These are phyloP conservation scores for Aspergillus sp. DNA, from an alignment of 2,329 filamentous ascomycete species.

Conservation along the genomic window DNA sequence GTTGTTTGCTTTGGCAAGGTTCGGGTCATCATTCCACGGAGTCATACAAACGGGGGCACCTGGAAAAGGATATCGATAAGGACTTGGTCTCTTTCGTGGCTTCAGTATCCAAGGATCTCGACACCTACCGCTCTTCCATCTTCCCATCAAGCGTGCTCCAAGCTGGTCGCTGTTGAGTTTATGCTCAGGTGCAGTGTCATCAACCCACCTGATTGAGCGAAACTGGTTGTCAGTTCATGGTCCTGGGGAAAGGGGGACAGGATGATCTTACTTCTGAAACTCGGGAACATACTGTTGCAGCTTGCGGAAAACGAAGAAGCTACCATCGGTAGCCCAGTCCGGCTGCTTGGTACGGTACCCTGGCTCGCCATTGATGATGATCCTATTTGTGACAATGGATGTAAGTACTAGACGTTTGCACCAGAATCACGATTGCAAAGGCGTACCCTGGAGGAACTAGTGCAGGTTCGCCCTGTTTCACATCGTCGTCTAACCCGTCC, in stretches of 20 bases:
- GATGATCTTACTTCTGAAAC: constrained; percentile 32
- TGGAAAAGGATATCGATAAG: neutral
- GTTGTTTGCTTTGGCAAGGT: neutral
- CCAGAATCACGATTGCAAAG: neutral
- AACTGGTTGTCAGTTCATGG: neutral
- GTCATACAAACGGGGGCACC: constrained; percentile 1
- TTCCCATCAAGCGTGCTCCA: constrained; percentile 4
- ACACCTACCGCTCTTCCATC: constrained; percentile 10
- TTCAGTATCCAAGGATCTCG: too few species aligned
- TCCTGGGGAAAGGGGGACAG: too few species aligned
- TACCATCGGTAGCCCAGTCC: constrained; percentile 46
- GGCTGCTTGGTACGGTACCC: constrained; percentile 34
- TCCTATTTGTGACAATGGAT: constrained; percentile 17
- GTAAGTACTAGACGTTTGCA: neutral
- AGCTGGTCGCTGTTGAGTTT: constrained; percentile 1
- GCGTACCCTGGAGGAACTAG: constrained; percentile 29
- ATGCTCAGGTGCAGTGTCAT: neutral
- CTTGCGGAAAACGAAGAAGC: constrained; percentile 47
- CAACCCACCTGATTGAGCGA: neutral
- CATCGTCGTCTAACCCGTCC: constrained; percentile 29
- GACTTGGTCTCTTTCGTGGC: too few species aligned
- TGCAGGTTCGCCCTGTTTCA: neutral
- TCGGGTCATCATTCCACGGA: neutral
- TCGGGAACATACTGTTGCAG: constrained; percentile 48
- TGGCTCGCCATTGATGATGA: constrained; percentile 39